Evolutionary conservation across 169 alveolate genomes (phyloP).

Genomic region (Blepharisma undulans): DNA sequence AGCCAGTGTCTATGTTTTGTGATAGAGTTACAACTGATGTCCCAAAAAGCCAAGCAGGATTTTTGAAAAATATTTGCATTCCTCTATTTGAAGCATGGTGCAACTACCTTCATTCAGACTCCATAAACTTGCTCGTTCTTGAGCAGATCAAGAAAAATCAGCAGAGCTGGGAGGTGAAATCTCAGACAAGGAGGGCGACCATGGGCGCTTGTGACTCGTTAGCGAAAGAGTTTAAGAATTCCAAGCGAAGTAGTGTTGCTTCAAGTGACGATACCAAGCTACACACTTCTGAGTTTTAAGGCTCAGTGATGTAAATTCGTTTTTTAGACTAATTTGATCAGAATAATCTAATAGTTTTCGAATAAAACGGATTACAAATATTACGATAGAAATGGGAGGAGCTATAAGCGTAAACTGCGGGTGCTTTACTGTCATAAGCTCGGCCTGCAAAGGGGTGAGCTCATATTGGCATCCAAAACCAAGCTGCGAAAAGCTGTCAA

Average conservation of each 20-base stretch:
- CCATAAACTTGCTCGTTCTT: neutral
- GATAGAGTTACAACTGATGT: slow-evolving; percentile 91
- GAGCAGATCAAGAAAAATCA: neutral
- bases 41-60: slow-evolving; percentile 92
- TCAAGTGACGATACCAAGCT: neutral
- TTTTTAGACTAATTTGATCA: neutral
- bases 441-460: neutral
- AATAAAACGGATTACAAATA: neutral
- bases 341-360: neutral
- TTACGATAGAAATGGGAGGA: neutral
- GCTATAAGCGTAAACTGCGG: neutral
- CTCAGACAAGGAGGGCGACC: neutral
- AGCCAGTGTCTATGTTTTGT: slow-evolving; percentile 93
- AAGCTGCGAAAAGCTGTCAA: neutral
- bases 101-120: neutral
- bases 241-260: neutral
- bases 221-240: neutral
- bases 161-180: neutral
- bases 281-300: neutral
- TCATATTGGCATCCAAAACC: neutral
- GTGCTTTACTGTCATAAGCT: neutral
- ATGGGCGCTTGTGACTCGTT: neutral
- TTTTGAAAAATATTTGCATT: slow-evolving; percentile 88
- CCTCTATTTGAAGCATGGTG: slow-evolving; percentile 83
- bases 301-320: neutral